Evolutionary conservation across 345 rosid genomes (phyloP).

Genomic region (Gossypium herbaceum): DNA sequence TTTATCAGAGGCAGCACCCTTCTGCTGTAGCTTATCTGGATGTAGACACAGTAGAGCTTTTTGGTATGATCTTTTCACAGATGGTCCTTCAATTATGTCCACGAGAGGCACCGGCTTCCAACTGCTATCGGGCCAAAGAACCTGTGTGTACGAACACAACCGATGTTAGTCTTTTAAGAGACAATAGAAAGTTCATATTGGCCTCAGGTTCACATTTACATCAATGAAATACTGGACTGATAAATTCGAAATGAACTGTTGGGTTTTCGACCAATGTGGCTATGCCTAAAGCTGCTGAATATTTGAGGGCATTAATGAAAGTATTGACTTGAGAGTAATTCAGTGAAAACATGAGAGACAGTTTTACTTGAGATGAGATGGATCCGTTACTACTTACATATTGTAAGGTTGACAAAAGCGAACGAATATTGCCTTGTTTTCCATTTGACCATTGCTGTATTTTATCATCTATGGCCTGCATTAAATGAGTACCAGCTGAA

Average conservation of each 20-base stretch:
- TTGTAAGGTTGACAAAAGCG: slow-evolving; percentile 86
- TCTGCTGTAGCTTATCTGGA: slow-evolving; percentile 94
- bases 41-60: slow-evolving; percentile 82
- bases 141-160: slow-evolving; percentile 32
- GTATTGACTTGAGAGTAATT: no score
- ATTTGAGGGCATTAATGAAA: neutral
- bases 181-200: neutral
- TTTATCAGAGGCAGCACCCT: slow-evolving; percentile 62
- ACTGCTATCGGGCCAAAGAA: slow-evolving; percentile 84
- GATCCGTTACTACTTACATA: slow-evolving; percentile 50
- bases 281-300: neutral
- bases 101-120: slow-evolving; percentile 90
- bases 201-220: neutral
- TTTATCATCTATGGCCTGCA: slow-evolving; percentile 61
- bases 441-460: slow-evolving; percentile 75
- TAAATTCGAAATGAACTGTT: neutral
- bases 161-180: neutral
- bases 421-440: slow-evolving; percentile 82
- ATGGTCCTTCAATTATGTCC: slow-evolving; percentile 77
- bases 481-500: slow-evolving; percentile 1
- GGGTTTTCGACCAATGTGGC: neutral
- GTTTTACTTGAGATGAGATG: neutral
- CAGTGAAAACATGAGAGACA: neutral
- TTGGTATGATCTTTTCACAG: slow-evolving; percentile 83
- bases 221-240: neutral